These are phyloP conservation scores for Rossbeevera mucosa DNA, from an alignment of 768 basidiomycete genomes.

Conservation along the genomic window DNA sequence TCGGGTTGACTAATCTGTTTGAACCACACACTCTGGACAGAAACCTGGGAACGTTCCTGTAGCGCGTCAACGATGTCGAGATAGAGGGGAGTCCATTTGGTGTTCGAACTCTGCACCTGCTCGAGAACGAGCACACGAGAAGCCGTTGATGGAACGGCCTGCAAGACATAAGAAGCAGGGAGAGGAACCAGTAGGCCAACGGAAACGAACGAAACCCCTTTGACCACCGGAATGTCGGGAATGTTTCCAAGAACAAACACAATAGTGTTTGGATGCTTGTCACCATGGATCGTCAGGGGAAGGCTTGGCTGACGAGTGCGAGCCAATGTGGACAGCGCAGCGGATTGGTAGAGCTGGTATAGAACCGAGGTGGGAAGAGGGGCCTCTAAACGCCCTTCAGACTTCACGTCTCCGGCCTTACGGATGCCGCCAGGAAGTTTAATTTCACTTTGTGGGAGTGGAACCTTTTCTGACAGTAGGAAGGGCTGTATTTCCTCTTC, in stretches of 20 bases:
- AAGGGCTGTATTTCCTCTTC: constrained; percentile 60
- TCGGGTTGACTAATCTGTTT: constrained; percentile 41
- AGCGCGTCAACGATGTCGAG: constrained; percentile 74
- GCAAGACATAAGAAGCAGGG: constrained; percentile 49
- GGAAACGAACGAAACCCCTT: constrained; percentile 60
- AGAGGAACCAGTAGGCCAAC: constrained; percentile 70
- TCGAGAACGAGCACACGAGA: constrained; percentile 77
- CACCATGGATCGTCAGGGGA: constrained; percentile 50
- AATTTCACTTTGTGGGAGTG: constrained; percentile 29
- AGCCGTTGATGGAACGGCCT: constrained; percentile 56
- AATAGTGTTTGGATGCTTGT: constrained; percentile 56
- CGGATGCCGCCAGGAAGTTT: constrained; percentile 21
- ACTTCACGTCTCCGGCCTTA: neutral
- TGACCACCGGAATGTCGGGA: constrained; percentile 39
- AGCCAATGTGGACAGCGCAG: constrained; percentile 58
- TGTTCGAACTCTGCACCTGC: constrained; percentile 69
- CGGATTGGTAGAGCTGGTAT: constrained; percentile 62
- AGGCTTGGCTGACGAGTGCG: constrained; percentile 58
- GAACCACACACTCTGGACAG: constrained; percentile 60
- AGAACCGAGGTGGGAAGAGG: constrained; percentile 23
- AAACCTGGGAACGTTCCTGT: constrained; percentile 53
- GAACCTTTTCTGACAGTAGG: constrained; percentile 44
- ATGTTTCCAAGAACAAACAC: constrained; percentile 65
- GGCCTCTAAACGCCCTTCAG: neutral
- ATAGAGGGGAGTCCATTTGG: constrained; percentile 84